Base-by-base conservation (phyloP, 2,329 filamentous ascomycete genomes). In the Arachnopeziza araneosa region DNA sequence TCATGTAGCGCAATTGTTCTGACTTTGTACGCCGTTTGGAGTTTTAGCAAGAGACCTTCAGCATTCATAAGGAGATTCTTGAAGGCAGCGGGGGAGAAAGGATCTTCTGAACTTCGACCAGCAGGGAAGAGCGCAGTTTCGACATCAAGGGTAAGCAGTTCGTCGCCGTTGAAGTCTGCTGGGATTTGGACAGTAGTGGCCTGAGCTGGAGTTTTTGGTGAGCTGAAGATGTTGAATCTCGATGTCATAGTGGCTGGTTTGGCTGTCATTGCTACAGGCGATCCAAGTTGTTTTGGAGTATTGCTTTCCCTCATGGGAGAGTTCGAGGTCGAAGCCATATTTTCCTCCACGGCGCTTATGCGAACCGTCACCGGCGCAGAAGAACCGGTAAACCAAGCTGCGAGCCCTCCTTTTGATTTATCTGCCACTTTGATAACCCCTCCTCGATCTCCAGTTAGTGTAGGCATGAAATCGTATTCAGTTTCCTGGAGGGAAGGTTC, bases 61-160 rank as follows among this genome's bases (percentile, higher is more conserved):
- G 85, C 85, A 59, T 83, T 84, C 63, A 75, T 72, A 60, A 83
- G 82, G n/a, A 86, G 75, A 68, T 83, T 86, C 69, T 84, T 85
- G 73, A 80, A 87, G 17, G 81, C 80, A 0, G 81, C 77, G 0
- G 83, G 83, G 0, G 83, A 85, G 70, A 85, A 84, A 1, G 79
- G 68, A 50, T 84, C 80, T 48, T 76, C 76, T 0, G 68, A 65
- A 0, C 79, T 74, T 0, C 74, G 67, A 1, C 75, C 74, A 1
- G 71, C 64, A 0, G 83, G 81, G 61, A 81, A 85, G 14, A 87
- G 76, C 0, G 80, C 79, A 1, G 78, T 70, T 44, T 82, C 78
- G 48, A 87, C 76, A 67, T 86, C 78, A 54, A 87, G 17, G 36
- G 36, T 44, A 2, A 44, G 36, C 6, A 44, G 36, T 4, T 44